phyloP scores from a whole-genome alignment of 345 rosid species.

The Populus simonii region DNA sequence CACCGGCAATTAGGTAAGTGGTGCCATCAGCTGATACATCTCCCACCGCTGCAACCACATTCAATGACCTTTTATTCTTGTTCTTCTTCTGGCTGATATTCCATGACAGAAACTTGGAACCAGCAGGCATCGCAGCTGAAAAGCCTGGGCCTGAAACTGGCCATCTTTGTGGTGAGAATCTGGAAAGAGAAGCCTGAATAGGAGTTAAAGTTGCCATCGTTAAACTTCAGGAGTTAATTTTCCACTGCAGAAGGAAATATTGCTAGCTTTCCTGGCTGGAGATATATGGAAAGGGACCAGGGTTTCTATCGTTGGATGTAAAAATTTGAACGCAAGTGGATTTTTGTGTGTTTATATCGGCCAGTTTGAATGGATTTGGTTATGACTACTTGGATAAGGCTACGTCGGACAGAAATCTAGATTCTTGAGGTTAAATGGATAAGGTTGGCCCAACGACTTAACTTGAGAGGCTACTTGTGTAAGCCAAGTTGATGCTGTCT shows the following conservation, averaged over 20 bases:
- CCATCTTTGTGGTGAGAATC: conserved; percentile 20
- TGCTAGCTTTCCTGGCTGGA: not conserved
- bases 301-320: not conserved
- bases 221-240: not conserved
- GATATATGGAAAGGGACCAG: not conserved
- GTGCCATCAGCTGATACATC: conserved; percentile 80
- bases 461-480: too few species aligned
- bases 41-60: conserved; percentile 75
- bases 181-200: conserved; percentile 25
- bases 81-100: conserved; percentile 16
- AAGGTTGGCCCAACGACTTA: conserved; percentile 30
- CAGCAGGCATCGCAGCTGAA: not conserved
- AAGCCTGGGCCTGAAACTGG: conserved; percentile 6
- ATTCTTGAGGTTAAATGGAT: conserved; percentile 33
- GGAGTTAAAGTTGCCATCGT: conserved; percentile 36
- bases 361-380: not conserved
- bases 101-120: conserved; percentile 17
- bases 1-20: conserved; percentile 61
- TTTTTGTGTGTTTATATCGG: not conserved
- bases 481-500: too few species aligned
- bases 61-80: conserved; percentile 40
- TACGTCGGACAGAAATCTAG: conserved; percentile 31
- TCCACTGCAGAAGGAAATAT: not conserved
- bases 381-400: conserved; percentile 42
- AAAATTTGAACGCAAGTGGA: not conserved